phyloP scores from a whole-genome alignment of 371 early-diverging fungal genomes.

The Basidiobolus meristosporus region DNA sequence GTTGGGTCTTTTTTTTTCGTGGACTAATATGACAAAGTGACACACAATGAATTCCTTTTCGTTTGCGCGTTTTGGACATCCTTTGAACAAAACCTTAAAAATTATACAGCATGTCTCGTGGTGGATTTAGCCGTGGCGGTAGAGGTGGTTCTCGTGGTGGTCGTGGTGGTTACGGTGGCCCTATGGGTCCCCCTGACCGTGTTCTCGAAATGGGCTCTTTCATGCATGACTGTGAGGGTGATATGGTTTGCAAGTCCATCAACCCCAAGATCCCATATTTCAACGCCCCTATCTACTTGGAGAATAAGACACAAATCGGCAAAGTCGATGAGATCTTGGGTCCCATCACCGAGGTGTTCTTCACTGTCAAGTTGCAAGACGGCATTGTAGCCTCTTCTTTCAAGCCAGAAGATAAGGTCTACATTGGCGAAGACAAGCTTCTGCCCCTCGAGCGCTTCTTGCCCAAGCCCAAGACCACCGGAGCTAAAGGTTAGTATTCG shows the following conservation, averaged over 20 bases:
- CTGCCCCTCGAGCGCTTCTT: conserved; percentile 91
- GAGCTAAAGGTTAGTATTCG: conserved; percentile 22
- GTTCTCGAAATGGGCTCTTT: conserved; percentile 70
- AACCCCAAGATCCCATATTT: conserved; percentile 95
- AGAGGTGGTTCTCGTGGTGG: conserved; percentile 14
- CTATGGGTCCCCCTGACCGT: conserved; percentile 2
- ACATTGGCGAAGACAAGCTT: conserved; percentile 81
- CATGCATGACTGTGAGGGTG: conserved; percentile 90
- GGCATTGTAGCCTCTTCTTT: conserved; percentile 86
- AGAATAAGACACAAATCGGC: conserved; percentile 96
- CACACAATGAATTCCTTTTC: no score
- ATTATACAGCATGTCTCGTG: not conserved
- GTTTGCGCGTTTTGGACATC: no score
- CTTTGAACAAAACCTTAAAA: not conserved
- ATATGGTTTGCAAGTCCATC: conserved; percentile 88
- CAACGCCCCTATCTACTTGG: conserved; percentile 93
- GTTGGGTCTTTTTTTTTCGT: no score
- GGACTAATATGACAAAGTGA: no score
- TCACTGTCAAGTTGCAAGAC: conserved; percentile 89
- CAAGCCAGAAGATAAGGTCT: conserved; percentile 78
- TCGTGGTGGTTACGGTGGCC: conserved; percentile 13
- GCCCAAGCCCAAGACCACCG: conserved; percentile 70
- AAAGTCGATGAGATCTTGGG: conserved; percentile 99
- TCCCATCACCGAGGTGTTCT: conserved; percentile 90
- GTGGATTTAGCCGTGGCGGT: conserved; percentile 2